Conservation (phyloP, 768 basidiomycete genomes). For the Dentipellis fragilis region DNA sequence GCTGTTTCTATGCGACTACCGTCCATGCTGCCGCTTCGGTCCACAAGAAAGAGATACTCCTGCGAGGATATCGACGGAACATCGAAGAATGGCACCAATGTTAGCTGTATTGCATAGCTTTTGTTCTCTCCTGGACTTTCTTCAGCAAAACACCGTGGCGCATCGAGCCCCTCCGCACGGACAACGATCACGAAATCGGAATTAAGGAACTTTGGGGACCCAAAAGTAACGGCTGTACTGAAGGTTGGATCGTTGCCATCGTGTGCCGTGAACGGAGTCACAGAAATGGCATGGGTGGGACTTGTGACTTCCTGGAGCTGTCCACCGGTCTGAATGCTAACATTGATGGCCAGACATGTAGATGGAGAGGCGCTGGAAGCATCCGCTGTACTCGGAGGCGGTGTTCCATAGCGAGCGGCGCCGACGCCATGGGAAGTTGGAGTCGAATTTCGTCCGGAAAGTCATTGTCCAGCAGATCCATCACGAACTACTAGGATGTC, state of each 20-base stretch:
- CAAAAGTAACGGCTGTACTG: slow-evolving; percentile 29
- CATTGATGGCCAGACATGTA: slow-evolving; percentile 30
- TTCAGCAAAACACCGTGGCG: slow-evolving; percentile 49
- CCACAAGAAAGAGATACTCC: slow-evolving; percentile 53
- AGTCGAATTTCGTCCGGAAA: slow-evolving; percentile 38
- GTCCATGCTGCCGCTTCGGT: slow-evolving; percentile 49
- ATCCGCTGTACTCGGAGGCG: slow-evolving; percentile 27
- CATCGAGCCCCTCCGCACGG: slow-evolving; percentile 37
- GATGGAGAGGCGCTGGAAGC: slow-evolving; percentile 19
- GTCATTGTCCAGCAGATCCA: slow-evolving; percentile 43
- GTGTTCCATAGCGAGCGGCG: slow-evolving; percentile 35
- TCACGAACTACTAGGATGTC: slow-evolving; percentile 30
- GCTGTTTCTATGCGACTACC: slow-evolving; percentile 33
- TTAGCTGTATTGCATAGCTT: slow-evolving; percentile 41
- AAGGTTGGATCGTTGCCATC: slow-evolving; percentile 26
- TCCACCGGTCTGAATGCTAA: slow-evolving; percentile 41
- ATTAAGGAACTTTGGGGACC: slow-evolving; percentile 31
- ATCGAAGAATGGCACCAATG: slow-evolving; percentile 41
- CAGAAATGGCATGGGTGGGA: slow-evolving; percentile 31
- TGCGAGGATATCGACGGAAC: slow-evolving; percentile 32
- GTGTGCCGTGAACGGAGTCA: slow-evolving; percentile 27
- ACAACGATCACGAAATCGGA: slow-evolving; percentile 43
- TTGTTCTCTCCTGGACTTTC: slow-evolving; percentile 16
- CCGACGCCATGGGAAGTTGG: slow-evolving; percentile 43
- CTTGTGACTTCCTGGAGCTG: slow-evolving; percentile 29